Evolutionary conservation across 305 asterid genomes (phyloP).

Genomic region (Solanum hybrid): DNA sequence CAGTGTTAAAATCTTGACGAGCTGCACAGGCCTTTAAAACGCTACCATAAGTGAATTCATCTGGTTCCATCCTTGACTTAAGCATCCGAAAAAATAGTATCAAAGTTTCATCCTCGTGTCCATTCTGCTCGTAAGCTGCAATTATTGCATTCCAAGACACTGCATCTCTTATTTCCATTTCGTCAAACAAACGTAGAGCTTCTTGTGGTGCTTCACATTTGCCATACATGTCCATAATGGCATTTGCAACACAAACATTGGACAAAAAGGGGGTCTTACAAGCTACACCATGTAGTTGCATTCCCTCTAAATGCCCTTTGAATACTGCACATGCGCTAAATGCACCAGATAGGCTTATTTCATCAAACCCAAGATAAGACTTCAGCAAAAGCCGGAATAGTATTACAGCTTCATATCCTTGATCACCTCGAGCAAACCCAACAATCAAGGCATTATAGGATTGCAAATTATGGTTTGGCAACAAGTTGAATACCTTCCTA

Average conservation of each 20-base stretch:
- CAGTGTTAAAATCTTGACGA: slow-evolving; percentile 40
- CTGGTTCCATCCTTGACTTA: slow-evolving; percentile 61
- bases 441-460: slow-evolving; percentile 71
- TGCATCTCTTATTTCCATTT: slow-evolving; percentile 69
- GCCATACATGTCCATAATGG: slow-evolving; percentile 86
- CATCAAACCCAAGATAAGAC: slow-evolving; percentile 63
- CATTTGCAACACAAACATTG: slow-evolving; percentile 68
- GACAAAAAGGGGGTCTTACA: slow-evolving; percentile 45
- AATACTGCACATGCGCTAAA: slow-evolving; percentile 66
- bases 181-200: slow-evolving; percentile 55
- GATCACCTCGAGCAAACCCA: slow-evolving; percentile 64
- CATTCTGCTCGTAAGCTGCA: slow-evolving; percentile 85
- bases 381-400: slow-evolving; percentile 41
- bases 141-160: slow-evolving; percentile 88
- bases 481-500: slow-evolving; percentile 40
- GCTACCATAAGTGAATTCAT: slow-evolving; percentile 84
- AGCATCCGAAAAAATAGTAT: slow-evolving; percentile 49
- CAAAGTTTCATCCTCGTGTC: slow-evolving; percentile 38
- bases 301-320: slow-evolving; percentile 47
- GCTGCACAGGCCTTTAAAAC: slow-evolving; percentile 83
- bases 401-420: slow-evolving; percentile 49
- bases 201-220: slow-evolving; percentile 64
- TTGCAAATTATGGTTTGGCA: slow-evolving; percentile 55
- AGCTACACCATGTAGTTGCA: slow-evolving; percentile 69
- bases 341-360: slow-evolving; percentile 70